Evolutionary conservation across 179 eudicot species (phyloP).

Genomic region (Nepenthes alata): DNA sequence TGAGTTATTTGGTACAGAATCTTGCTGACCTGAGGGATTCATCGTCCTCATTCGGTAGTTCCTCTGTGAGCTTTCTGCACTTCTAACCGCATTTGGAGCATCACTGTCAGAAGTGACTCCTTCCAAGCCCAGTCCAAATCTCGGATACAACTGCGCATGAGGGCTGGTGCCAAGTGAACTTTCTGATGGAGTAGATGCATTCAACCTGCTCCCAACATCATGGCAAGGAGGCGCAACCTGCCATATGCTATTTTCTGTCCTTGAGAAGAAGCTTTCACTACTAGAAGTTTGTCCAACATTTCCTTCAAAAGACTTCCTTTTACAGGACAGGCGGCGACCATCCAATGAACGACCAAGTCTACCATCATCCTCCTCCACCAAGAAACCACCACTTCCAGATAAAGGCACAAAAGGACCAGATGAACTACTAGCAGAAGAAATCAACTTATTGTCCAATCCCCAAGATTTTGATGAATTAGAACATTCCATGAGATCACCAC

Average conservation of each 20-base stretch:
- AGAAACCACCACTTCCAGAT: conserved; percentile 36
- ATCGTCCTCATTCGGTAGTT: conserved; percentile 28
- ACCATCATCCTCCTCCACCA: conserved; percentile 37
- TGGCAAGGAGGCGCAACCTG: conserved; percentile 31
- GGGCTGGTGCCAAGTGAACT: conserved; percentile 12
- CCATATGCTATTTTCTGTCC: conserved; percentile 31
- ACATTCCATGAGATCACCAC: conserved; percentile 27
- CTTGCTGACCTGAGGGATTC: conserved; percentile 38
- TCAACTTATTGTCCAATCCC: conserved; percentile 20
- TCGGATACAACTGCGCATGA: conserved; percentile 30
- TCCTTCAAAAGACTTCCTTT: conserved; percentile 67
- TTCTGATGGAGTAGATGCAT: conserved; percentile 26
- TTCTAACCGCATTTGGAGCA: conserved; percentile 20
- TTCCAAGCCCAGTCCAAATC: conserved; percentile 50
- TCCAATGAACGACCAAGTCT: conserved; percentile 50
- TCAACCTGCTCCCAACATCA: conserved; percentile 18
- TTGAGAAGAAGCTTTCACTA: conserved; percentile 38
- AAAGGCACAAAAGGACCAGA: conserved; percentile 30
- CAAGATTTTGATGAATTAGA: conserved; percentile 24
- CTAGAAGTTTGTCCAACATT: conserved; percentile 57
- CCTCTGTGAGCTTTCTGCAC: conserved; percentile 37
- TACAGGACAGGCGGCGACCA: conserved; percentile 53
- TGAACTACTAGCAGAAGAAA: conserved; percentile 31
- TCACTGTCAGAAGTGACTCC: conserved; percentile 26
- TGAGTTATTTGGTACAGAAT: conserved; percentile 24